Evolutionary conservation across 1,284 basidiomycete genomes (phyloP).

Genomic region (Ustilago xerochloae): DNA sequence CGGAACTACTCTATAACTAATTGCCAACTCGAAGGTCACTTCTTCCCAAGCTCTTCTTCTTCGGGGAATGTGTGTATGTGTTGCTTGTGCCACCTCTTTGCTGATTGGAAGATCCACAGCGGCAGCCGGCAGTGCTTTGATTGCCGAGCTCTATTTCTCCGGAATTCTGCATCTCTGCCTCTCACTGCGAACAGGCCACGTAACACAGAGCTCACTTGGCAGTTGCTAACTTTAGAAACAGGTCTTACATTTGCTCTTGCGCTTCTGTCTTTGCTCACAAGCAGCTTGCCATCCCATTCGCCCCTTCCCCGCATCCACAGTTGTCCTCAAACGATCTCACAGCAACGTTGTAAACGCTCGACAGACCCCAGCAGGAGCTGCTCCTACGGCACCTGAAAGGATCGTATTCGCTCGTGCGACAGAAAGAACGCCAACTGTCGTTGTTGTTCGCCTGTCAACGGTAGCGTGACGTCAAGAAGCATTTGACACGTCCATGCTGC

Average conservation of each 20-base stretch:
- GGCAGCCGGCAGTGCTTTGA: background rate
- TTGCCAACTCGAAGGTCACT: too few species aligned
- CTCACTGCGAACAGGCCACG: background rate
- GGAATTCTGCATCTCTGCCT: background rate
- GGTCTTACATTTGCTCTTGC: too few species aligned
- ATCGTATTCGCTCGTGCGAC: too few species aligned
- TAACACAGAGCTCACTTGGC: background rate
- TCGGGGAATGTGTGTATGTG: background rate
- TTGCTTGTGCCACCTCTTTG: conserved; percentile 1
- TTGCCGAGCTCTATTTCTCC: conserved; percentile 13
- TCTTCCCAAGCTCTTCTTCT: background rate
- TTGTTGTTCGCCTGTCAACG: background rate
- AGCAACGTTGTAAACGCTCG: too few species aligned
- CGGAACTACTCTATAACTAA: too few species aligned
- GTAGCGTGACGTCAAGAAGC: conserved; percentile 1
- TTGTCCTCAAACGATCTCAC: too few species aligned
- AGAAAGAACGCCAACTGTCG: too few species aligned
- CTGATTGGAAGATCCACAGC: background rate
- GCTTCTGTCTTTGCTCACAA: too few species aligned
- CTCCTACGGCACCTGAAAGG: too few species aligned
- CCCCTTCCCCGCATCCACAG: too few species aligned
- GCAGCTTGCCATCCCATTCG: too few species aligned
- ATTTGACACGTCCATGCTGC: background rate
- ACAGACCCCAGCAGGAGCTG: too few species aligned
- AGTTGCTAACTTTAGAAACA: conserved; percentile 12